phyloP scores from a whole-genome alignment of 371 early-diverging fungal species.

The Smittium mucronatum region DNA sequence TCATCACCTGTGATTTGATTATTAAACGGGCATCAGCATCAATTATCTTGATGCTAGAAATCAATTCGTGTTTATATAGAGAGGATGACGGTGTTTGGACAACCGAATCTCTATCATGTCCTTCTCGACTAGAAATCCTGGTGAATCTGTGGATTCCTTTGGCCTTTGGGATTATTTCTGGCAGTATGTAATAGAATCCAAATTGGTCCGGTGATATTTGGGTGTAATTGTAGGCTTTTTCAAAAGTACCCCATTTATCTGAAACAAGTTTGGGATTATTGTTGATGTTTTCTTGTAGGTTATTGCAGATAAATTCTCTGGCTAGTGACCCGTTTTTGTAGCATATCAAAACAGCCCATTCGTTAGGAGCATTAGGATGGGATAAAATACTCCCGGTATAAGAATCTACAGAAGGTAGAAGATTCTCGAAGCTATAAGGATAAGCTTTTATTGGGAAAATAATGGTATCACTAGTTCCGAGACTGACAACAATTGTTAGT shows the following conservation, averaged over 20 bases:
- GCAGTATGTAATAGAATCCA: slow-evolving; percentile 58
- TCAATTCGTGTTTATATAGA: not conserved
- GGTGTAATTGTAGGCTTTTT: slow-evolving; percentile 23
- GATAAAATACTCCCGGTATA: slow-evolving; percentile 43
- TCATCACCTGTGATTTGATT: slow-evolving; percentile 59
- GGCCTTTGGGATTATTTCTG: slow-evolving; percentile 66
- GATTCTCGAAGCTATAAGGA: slow-evolving; percentile 37
- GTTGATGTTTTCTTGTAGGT: slow-evolving; percentile 26
- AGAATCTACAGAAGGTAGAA: slow-evolving; percentile 14
- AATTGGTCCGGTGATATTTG: slow-evolving; percentile 20
- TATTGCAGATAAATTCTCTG: slow-evolving; percentile 52
- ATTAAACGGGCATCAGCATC: slow-evolving; percentile 44
- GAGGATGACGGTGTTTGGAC: not conserved
- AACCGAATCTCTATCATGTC: not conserved
- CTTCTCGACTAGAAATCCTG: not conserved
- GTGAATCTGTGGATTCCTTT: slow-evolving; percentile 50
- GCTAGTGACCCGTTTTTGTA: slow-evolving; percentile 76
- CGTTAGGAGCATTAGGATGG: slow-evolving; percentile 48
- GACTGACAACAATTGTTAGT: slow-evolving; percentile 43
- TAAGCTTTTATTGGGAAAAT: slow-evolving; percentile 40
- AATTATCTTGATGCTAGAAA: not conserved
- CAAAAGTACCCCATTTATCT: slow-evolving; percentile 46
- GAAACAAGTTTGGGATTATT: not conserved
- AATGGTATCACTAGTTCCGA: slow-evolving; percentile 72
- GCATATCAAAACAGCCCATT: slow-evolving; percentile 61